phyloP scores from a whole-genome alignment of 192 early-diverging fungal species.

The Linderina pennispora region DNA sequence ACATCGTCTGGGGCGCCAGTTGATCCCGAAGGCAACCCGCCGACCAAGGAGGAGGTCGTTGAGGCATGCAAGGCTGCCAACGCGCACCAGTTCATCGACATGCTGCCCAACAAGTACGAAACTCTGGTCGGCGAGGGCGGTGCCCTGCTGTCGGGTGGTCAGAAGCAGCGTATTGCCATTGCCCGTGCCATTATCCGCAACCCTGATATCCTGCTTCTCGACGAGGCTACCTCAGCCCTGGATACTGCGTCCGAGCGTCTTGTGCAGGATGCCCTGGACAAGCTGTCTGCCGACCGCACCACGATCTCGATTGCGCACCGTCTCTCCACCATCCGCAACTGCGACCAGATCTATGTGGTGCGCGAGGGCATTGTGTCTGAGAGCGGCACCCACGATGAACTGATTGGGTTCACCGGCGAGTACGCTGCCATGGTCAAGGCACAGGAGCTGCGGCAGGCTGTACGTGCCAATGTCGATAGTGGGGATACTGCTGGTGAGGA shows the following conservation, averaged over 20 bases:
- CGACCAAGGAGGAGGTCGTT: constrained; percentile 69
- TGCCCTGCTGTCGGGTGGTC: constrained; percentile 79
- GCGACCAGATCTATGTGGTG: constrained; percentile 84
- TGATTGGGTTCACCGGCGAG: constrained; percentile 57
- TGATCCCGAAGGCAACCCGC: constrained; percentile 44
- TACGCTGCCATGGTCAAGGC: constrained; percentile 51
- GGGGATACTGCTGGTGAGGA: constrained; percentile 12
- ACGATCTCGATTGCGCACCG: constrained; percentile 91
- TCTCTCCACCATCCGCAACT: constrained; percentile 84
- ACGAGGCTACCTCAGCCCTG: constrained; percentile 86
- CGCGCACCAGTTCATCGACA: constrained; percentile 66
- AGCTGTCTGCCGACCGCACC: constrained; percentile 64
- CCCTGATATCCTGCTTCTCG: constrained; percentile 75
- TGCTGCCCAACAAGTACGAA: constrained; percentile 70
- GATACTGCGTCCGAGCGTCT: constrained; percentile 75
- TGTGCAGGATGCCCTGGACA: constrained; percentile 79
- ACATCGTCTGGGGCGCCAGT: constrained; percentile 68
- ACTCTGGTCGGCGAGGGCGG: constrained; percentile 83
- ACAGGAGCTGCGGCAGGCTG: constrained; percentile 77
- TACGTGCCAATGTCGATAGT: constrained; percentile 19
- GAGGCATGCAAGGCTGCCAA: constrained; percentile 62
- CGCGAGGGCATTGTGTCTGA: constrained; percentile 64
- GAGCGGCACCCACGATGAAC: constrained; percentile 72
- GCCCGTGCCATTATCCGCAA: constrained; percentile 86
- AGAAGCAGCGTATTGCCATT: constrained; percentile 96